phyloP scores from a whole-genome alignment of 2,329 filamentous ascomycete species.

The Beauveria brongniartii region DNA sequence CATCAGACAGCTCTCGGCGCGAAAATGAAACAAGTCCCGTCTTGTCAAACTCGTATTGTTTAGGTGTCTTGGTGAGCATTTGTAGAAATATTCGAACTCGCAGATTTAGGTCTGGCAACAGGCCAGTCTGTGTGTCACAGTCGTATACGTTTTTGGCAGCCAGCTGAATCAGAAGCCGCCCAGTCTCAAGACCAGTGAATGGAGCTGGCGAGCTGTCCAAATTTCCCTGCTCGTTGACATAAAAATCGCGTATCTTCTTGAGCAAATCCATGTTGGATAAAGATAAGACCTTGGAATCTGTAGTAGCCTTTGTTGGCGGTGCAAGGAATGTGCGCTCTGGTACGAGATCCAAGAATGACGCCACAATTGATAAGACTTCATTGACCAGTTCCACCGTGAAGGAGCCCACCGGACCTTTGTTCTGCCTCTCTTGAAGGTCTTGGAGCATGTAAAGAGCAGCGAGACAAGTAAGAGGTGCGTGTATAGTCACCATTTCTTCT shows the following conservation, averaged over 20 bases:
- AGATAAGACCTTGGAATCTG: constrained; percentile 7
- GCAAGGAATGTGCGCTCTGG: constrained; percentile 54
- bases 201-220: constrained; percentile 54
- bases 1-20: constrained; percentile 35
- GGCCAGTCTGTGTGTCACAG: constrained; percentile 32
- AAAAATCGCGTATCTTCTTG: constrained; percentile 56
- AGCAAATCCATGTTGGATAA: constrained; percentile 42
- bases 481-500: constrained; percentile 87
- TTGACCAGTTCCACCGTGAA: constrained; percentile 26
- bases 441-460: constrained; percentile 57
- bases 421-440: constrained; percentile 36
- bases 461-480: constrained; percentile 62
- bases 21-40: constrained; percentile 42
- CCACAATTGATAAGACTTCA: constrained; percentile 39
- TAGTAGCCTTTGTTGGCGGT: constrained; percentile 15
- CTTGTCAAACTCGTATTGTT: constrained; percentile 35
- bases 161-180: constrained; percentile 57
- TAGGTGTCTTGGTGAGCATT: constrained; percentile 45
- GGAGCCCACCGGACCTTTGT: constrained; percentile 23
- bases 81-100: constrained; percentile 53
- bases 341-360: constrained; percentile 53
- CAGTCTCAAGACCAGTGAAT: constrained; percentile 46
- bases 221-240: constrained; percentile 61
- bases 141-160: constrained; percentile 44
- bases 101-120: constrained; percentile 42